phyloP scores from a whole-genome alignment of 768 basidiomycete genomes.

The Boletus tylopilopsis region DNA sequence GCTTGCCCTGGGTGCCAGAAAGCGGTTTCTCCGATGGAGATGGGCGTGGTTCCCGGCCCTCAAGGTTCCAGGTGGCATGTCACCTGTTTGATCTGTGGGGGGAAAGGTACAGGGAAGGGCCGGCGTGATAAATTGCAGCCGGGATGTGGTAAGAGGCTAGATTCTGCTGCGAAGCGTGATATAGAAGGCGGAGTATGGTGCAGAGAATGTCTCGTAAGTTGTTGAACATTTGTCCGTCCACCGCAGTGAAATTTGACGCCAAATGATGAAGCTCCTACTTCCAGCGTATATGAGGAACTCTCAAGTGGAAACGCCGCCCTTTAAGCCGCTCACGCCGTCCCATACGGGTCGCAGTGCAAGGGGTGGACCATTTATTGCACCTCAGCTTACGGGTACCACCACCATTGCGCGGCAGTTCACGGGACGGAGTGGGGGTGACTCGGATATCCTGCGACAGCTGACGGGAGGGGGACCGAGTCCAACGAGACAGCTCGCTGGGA shows the following conservation, averaged over 20 bases:
- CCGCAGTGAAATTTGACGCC: conserved; percentile 4
- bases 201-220: conserved; percentile 75
- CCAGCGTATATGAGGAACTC: conserved; percentile 45
- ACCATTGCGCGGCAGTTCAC: conserved; percentile 77
- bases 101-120: conserved; percentile 45
- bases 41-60: conserved; percentile 82
- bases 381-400: conserved; percentile 68
- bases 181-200: conserved; percentile 74
- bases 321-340: conserved; percentile 43
- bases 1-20: conserved; percentile 74
- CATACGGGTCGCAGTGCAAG: conserved; percentile 38
- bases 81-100: conserved; percentile 76
- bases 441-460: conserved; percentile 46
- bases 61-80: conserved; percentile 80
- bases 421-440: conserved; percentile 44
- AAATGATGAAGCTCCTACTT: conserved; percentile 48
- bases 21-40: conserved; percentile 77
- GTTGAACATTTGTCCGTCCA: neutral
- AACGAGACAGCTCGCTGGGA: conserved; percentile 57
- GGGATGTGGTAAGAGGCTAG: conserved; percentile 80
- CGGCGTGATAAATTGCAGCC: conserved; percentile 55
- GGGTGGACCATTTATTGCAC: conserved; percentile 31
- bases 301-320: conserved; percentile 46
- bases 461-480: conserved; percentile 68
- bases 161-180: conserved; percentile 78